Evolutionary conservation across 1,284 basidiomycete species (phyloP).

Genomic region (Sanghuangporus sanghuang): DNA sequence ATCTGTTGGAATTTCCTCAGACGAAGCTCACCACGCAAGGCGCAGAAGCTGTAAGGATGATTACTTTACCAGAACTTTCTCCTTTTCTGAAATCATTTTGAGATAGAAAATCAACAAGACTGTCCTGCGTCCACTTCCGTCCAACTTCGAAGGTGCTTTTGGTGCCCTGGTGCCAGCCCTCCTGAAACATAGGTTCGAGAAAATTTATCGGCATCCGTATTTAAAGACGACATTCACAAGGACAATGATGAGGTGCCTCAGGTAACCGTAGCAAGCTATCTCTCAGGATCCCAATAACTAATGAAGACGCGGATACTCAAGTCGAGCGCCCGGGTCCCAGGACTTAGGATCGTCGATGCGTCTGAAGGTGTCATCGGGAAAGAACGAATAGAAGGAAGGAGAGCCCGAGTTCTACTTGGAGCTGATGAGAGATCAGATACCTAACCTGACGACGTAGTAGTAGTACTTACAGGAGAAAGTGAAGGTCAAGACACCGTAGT

Average conservation of each 20-base stretch:
- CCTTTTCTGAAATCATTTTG: not conserved
- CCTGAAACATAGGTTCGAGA: constrained; percentile 90
- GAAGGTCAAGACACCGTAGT: constrained; percentile 25
- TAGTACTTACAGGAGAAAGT: constrained; percentile 43
- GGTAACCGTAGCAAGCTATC: constrained; percentile 35
- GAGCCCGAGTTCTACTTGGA: constrained; percentile 75
- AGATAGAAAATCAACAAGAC: constrained; percentile 17
- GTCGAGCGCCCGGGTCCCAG: constrained; percentile 84
- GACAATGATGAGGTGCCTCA: constrained; percentile 76
- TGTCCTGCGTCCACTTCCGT: constrained; percentile 4
- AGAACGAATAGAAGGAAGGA: constrained; percentile 88
- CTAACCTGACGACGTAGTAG: constrained; percentile 39
- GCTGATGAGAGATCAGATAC: constrained; percentile 54
- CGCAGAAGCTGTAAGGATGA: constrained; percentile 15
- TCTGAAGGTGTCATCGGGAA: constrained; percentile 78
- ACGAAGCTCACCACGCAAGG: constrained; percentile 15
- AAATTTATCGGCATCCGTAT: constrained; percentile 84
- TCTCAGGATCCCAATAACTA: not conserved
- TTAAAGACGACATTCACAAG: constrained; percentile 80
- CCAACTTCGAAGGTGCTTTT: not conserved
- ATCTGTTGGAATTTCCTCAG: constrained; percentile 5
- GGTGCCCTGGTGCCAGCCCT: constrained; percentile 47
- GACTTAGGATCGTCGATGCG: constrained; percentile 82
- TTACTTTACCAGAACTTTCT: not conserved
- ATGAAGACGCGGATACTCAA: constrained; percentile 30